Evolutionary conservation across 2,329 filamentous ascomycete genomes (phyloP).

Genomic region (Neofusicoccum ribis): DNA sequence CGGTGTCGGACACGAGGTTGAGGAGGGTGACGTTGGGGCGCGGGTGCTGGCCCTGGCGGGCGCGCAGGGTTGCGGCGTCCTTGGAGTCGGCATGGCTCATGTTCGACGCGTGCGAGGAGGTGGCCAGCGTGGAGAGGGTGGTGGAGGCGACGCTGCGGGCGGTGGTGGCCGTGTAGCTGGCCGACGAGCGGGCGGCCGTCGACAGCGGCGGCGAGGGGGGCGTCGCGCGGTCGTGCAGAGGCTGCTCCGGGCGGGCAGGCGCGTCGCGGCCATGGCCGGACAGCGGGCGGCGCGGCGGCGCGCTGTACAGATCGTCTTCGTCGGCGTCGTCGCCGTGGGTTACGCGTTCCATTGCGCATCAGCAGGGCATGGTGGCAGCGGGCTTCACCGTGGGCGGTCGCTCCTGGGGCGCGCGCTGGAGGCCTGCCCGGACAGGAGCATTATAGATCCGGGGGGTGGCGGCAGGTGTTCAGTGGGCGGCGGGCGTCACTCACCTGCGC

Average conservation of each 20-base stretch:
- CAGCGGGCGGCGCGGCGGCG: constrained; percentile 19
- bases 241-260: background rate
- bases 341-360: constrained; percentile 19
- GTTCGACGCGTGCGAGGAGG: constrained; percentile 15
- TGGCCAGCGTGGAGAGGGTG: constrained; percentile 13
- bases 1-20: constrained; percentile 40
- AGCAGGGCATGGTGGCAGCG: constrained; percentile 6
- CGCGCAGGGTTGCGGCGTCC: background rate
- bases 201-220: constrained; percentile 16
- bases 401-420: background rate
- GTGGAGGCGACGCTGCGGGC: constrained; percentile 19
- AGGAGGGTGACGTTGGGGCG: constrained; percentile 37
- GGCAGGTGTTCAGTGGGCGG: background rate
- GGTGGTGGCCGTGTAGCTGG: constrained; percentile 19
- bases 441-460: constrained; percentile 3
- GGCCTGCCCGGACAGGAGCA: constrained; percentile 3
- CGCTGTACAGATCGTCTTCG: constrained; percentile 18
- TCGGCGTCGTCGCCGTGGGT: constrained; percentile 14
- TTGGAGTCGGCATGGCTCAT: constrained; percentile 16
- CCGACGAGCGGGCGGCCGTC: constrained; percentile 15
- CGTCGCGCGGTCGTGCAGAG: background rate
- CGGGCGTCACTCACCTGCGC: background rate
- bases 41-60: constrained; percentile 25
- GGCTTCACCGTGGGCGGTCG: background rate
- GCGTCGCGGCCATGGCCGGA: background rate